Conservation (phyloP, 2,329 filamentous ascomycete genomes). For the Ceratocystiopsis brevicomis region DNA sequence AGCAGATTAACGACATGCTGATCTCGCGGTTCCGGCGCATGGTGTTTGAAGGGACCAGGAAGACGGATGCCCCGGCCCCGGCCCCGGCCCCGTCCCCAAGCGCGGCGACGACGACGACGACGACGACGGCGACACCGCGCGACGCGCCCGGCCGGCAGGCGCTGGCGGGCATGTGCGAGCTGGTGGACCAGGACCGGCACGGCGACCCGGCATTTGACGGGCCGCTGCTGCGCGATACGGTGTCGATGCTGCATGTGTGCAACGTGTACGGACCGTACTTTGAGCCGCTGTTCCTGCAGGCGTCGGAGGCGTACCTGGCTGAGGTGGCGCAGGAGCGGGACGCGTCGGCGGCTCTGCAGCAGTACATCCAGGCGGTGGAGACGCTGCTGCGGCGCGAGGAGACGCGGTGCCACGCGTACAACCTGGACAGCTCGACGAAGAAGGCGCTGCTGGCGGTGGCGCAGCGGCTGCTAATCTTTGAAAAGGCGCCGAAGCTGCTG, state of each 20-base stretch:
- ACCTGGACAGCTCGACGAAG: constrained; percentile 68
- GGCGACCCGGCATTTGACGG: constrained; percentile 38
- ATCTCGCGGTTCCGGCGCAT: constrained; percentile 54
- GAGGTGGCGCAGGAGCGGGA: constrained; percentile 52
- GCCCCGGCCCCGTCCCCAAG: no score
- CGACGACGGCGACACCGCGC: constrained; percentile 5
- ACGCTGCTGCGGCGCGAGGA: constrained; percentile 54
- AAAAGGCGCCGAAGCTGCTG: constrained; percentile 47
- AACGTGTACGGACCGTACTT: constrained; percentile 64
- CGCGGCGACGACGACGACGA: background rate
- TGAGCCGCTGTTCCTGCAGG: constrained; percentile 52
- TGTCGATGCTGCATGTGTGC: constrained; percentile 73
- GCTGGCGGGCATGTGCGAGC: constrained; percentile 47
- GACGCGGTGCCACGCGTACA: constrained; percentile 58
- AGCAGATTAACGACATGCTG: constrained; percentile 64
- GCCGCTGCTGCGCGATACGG: constrained; percentile 49
- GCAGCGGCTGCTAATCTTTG: constrained; percentile 51
- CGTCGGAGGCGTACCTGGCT: constrained; percentile 49
- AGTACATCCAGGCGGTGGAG: constrained; percentile 56
- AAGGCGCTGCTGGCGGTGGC: constrained; percentile 54
- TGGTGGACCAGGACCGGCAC: constrained; percentile 55
- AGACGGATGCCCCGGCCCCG: no score
- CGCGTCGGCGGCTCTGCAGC: constrained; percentile 37
- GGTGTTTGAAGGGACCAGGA: constrained; percentile 21
- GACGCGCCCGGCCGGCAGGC: constrained; percentile 19